A percentile compares a stretch with the other conserved stretches of the same genome.
Conservation (phyloP, 306 rosid species). For the Elaeagnus macrophylla region DNA sequence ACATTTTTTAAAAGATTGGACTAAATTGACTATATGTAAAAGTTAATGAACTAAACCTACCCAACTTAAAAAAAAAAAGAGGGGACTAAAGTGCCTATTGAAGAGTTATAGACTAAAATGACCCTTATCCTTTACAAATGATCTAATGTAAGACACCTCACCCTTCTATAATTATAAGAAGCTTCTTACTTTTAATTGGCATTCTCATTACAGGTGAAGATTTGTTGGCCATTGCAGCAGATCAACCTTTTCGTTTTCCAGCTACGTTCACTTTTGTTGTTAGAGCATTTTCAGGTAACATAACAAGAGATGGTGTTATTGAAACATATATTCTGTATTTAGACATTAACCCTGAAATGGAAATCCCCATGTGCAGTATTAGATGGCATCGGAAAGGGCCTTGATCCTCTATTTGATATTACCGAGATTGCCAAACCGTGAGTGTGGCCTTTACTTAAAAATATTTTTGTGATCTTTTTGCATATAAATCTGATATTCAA, state of each 20-base stretch:
- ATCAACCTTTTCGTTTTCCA: constrained; percentile 97
- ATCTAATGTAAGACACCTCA: too few species aligned
- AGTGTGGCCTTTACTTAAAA: constrained; percentile 31
- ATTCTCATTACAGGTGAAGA: constrained; percentile 75
- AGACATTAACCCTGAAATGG: constrained; percentile 11
- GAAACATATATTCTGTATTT: constrained; percentile 12
- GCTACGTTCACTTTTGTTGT: constrained; percentile 99
- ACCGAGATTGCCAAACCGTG: constrained; percentile 99
- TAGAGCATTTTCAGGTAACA: constrained; percentile 93
- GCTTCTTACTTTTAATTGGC: constrained; percentile 20
- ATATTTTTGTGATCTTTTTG: not conserved
- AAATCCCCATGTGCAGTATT: constrained; percentile 44
- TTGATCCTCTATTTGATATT: constrained; percentile 94
- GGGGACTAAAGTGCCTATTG: too few species aligned
- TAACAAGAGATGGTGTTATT: constrained; percentile 11
- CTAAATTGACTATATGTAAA: too few species aligned
- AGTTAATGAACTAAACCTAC: too few species aligned
- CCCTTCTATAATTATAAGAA: constrained; percentile 3
- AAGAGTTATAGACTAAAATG: too few species aligned
- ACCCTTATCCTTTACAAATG: too few species aligned
- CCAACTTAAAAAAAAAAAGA: too few species aligned
- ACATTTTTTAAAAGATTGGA: too few species aligned
- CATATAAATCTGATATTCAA: constrained; percentile 6
- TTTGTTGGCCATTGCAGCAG: constrained; percentile 86
- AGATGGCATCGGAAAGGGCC: constrained; percentile 99